phyloP scores from a whole-genome alignment of 108 stramenopile genomes.

The Cyclotella cryptica region DNA sequence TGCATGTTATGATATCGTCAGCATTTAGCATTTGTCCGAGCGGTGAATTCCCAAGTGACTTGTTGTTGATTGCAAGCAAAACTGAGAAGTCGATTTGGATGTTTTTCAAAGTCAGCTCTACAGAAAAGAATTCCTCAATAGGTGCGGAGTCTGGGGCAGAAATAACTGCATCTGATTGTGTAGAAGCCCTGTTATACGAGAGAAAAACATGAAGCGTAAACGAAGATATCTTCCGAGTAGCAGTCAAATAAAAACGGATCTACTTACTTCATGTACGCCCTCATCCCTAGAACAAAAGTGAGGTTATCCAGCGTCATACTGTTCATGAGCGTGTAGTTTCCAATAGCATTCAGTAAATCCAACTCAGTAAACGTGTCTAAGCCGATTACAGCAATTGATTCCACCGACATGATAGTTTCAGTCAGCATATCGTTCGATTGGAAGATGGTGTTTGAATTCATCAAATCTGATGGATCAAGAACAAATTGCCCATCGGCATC shows the following conservation, averaged over 20 bases:
- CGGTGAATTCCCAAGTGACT: constrained; percentile 45
- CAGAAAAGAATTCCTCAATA: constrained; percentile 58
- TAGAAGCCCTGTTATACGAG: constrained; percentile 28
- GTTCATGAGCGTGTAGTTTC: constrained; percentile 69
- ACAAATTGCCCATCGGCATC: constrained; percentile 50
- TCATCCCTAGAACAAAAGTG: constrained; percentile 54
- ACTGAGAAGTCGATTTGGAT: constrained; percentile 56
- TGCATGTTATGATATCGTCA: constrained; percentile 58
- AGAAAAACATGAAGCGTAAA: not conserved
- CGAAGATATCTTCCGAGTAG: not conserved
- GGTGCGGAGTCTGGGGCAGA: constrained; percentile 38
- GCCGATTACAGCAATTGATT: constrained; percentile 55
- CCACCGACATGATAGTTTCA: constrained; percentile 63
- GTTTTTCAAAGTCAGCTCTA: constrained; percentile 50
- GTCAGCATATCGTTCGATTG: constrained; percentile 70
- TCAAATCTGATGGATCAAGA: constrained; percentile 48
- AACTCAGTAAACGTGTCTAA: constrained; percentile 68
- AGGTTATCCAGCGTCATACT: constrained; percentile 60
- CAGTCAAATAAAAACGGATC: not conserved
- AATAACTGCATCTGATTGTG: constrained; percentile 36
- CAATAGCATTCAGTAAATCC: constrained; percentile 60
- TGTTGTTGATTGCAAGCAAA: constrained; percentile 59
- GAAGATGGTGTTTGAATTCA: constrained; percentile 51
- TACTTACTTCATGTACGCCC: constrained; percentile 37
- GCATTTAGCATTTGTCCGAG: constrained; percentile 63